Conservation (phyloP, 2,329 filamentous ascomycete species). For the Exophiala sp. region DNA sequence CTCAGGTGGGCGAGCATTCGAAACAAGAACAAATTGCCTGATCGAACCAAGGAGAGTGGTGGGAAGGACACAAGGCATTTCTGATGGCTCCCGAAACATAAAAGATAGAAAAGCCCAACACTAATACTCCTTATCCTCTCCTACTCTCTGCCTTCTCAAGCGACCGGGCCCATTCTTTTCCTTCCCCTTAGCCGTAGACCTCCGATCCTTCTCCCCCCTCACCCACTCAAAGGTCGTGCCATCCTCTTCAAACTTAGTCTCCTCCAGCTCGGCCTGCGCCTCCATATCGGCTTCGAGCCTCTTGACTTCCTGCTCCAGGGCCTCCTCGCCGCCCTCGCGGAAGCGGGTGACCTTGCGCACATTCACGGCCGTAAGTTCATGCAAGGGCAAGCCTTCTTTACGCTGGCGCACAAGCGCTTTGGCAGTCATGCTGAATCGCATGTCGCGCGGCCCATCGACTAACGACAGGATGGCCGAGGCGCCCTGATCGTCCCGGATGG, state of each 20-base stretch:
- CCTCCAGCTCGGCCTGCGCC: constrained; percentile 38
- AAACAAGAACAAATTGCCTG: too few species aligned
- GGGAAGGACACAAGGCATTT: too few species aligned
- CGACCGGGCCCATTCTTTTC: constrained; percentile 26
- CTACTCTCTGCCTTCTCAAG: constrained; percentile 22
- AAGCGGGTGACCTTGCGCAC: constrained; percentile 75
- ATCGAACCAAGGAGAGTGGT: too few species aligned
- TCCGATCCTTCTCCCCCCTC: constrained; percentile 28
- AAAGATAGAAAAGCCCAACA: neutral
- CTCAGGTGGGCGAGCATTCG: too few species aligned
- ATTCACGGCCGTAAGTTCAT: constrained; percentile 69
- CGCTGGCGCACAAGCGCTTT: constrained; percentile 65
- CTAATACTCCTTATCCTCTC: constrained; percentile 14
- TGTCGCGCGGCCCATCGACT: constrained; percentile 88
- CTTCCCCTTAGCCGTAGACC: constrained; percentile 24
- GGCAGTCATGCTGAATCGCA: constrained; percentile 91
- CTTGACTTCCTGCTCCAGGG: constrained; percentile 58
- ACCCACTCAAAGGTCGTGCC: constrained; percentile 26
- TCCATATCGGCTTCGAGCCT: constrained; percentile 51
- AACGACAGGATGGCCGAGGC: constrained; percentile 87
- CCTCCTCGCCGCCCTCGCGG: constrained; percentile 59
- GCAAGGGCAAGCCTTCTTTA: constrained; percentile 51
- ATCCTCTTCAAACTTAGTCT: constrained; percentile 27
- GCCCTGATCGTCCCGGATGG: constrained; percentile 80
- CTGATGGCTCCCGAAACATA: too few species aligned